Conservation (phyloP, 345 rosid genomes). For the Cardamine occulta region DNA sequence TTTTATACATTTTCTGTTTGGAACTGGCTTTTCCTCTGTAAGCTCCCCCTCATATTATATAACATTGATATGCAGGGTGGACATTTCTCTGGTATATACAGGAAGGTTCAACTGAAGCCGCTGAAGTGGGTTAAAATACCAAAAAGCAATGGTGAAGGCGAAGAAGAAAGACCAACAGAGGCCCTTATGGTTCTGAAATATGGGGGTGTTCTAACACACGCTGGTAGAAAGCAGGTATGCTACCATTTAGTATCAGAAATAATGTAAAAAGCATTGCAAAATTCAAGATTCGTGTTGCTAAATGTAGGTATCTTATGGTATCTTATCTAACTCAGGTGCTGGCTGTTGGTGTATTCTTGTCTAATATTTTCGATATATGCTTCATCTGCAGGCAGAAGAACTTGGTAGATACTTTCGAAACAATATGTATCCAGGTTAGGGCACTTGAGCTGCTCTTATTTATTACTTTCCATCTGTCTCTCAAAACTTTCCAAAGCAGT, state of each 20-base stretch:
- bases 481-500: conserved; percentile 4
- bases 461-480: conserved; percentile 19
- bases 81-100: conserved; percentile 96
- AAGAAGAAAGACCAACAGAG: conserved; percentile 93
- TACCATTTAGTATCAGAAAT: conserved; percentile 15
- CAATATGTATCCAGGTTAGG: conserved; percentile 97
- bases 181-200: conserved; percentile 99
- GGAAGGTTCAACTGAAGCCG: conserved; percentile 99
- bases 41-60: conserved; percentile 19
- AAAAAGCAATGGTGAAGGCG: conserved; percentile 81
- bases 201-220: conserved; percentile 99
- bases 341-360: not conserved
- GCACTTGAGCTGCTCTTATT: conserved; percentile 11
- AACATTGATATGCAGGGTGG: conserved; percentile 70
- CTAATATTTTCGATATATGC: conserved; percentile 14
- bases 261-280: conserved; percentile 1
- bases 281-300: not conserved
- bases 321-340: no score
- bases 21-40: conserved; percentile 12
- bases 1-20: conserved; percentile 23
- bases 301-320: no score
- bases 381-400: conserved; percentile 89
- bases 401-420: conserved; percentile 95
- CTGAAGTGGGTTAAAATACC: conserved; percentile 87
- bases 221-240: conserved; percentile 96